Evolutionary conservation across 352 stramenopile species (phyloP), one percentile per base, ranked within the genome.

Genomic region (Plasmopara muralis): DNA sequence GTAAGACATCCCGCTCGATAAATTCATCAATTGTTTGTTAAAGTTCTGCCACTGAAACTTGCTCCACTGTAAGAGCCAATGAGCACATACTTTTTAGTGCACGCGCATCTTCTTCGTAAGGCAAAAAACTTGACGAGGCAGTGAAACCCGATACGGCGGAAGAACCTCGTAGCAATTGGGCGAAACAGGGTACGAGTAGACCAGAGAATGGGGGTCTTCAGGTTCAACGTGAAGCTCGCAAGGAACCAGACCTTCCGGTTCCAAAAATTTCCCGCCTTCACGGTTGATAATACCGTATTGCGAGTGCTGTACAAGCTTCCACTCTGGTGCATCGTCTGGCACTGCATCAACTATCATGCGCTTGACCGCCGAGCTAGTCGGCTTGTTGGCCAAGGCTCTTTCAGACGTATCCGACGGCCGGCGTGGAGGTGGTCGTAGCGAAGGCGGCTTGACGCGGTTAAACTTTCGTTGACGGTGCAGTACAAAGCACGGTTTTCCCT

Each of bases 221-320:
- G 6, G 9, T 2, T 18, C 13, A 4, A 6, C 0, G 5, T 16
- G 3, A 35, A 20, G n/a, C 9, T 35, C 42, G 14, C 42, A 47
- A 6, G 42, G 12, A 31, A 35, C 42, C 7, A 31, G 9, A 4
- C 6, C 25, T 34, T 13, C 10, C 8, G 18, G 42, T 18, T 47
- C 42, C 5, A 47, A 18, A 9, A 35, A 47, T n/a, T 35, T 47
- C 1, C 6, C 20, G 20, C 20, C 9, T 3, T 14, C 29, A 7
- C 42, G 9, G 14, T 35, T 47, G 13, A 47, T 29, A 6, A 47
- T 35, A 18, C 20, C 42, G 34, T 47, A 35, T 31, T 47, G 42
- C 42, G 42, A 47, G 25, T 47, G 42, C 20, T 47, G 42, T 4
- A 35, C 42, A 5, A 33, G 18, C n/a, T 47, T 33, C 42, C 42